Conservation (phyloP, 805 yeast genomes). For the Candida cerambycidarum region DNA sequence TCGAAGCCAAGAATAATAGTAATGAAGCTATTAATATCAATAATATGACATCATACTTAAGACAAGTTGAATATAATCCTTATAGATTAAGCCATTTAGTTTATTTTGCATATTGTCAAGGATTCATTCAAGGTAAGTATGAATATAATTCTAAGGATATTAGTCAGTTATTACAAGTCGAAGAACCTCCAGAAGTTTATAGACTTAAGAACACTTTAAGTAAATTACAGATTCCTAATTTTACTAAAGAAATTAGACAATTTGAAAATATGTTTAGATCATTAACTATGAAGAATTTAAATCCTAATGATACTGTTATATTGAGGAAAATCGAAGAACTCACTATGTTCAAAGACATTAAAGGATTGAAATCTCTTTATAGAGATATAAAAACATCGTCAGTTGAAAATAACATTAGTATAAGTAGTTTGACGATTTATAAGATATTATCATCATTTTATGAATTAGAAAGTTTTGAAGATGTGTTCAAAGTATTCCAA, state of each 20-base stretch:
- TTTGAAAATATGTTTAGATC: conserved; percentile 10
- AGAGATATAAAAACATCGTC: conserved; percentile 19
- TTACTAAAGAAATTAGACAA: conserved; percentile 6
- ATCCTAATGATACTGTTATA: conserved; percentile 33
- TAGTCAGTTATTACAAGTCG: conserved; percentile 18
- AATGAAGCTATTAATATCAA: not conserved
- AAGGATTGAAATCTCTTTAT: conserved; percentile 21
- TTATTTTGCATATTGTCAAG: conserved; percentile 35
- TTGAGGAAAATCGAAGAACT: conserved; percentile 23
- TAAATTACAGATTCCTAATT: conserved; percentile 2
- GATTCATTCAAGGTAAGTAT: conserved; percentile 24
- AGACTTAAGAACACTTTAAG: conserved; percentile 8
- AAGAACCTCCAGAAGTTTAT: conserved; percentile 2
- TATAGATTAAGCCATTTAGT: conserved; percentile 21
- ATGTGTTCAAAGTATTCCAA: conserved; percentile 51
- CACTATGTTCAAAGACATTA: conserved; percentile 18
- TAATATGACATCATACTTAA: not conserved
- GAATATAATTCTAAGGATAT: conserved; percentile 25
- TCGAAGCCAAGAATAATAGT: conserved; percentile 21
- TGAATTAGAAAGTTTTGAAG: conserved; percentile 30
- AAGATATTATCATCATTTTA: conserved; percentile 49
- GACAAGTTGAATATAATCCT: conserved; percentile 1
- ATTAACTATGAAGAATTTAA: conserved; percentile 15
- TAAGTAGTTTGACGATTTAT: conserved; percentile 14
- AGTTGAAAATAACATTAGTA: not conserved